phyloP scores from a whole-genome alignment of 2,329 filamentous ascomycete species.

The Calonectria fujianensis region DNA sequence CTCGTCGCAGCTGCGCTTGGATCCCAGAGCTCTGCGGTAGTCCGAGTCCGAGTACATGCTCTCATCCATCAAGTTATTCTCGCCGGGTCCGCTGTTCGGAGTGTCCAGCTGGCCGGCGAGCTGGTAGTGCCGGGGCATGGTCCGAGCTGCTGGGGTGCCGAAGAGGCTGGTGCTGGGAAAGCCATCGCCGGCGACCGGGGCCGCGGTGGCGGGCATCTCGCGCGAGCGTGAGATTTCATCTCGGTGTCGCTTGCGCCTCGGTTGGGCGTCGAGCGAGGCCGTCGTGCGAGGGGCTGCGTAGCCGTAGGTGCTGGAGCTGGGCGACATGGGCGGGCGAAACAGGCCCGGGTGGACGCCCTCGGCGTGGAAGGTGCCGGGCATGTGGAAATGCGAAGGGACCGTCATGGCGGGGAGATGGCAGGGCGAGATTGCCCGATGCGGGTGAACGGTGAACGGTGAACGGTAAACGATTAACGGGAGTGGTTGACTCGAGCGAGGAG shows the following conservation, averaged over 20 bases:
- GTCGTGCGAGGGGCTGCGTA: constrained; percentile 49
- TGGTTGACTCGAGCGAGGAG: constrained; percentile 23
- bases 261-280: constrained; percentile 47
- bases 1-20: constrained; percentile 63
- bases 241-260: constrained; percentile 69
- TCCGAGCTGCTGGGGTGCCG: constrained; percentile 46
- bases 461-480: too few species aligned
- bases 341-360: constrained; percentile 66
- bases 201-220: constrained; percentile 34
- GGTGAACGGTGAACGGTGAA: not conserved
- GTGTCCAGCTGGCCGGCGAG: constrained; percentile 74
- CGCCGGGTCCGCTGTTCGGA: constrained; percentile 59
- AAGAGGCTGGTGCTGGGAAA: constrained; percentile 48
- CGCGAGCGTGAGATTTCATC: constrained; percentile 56
- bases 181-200: constrained; percentile 43
- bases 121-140: constrained; percentile 62
- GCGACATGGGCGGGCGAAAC: constrained; percentile 68
- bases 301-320: constrained; percentile 65
- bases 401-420: constrained; percentile 51
- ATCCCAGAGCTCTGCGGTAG: constrained; percentile 72
- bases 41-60: constrained; percentile 75
- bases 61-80: constrained; percentile 66
- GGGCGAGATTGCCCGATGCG: constrained; percentile 10
- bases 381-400: constrained; percentile 58
- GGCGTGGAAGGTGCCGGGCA: constrained; percentile 60